Evolutionary conservation across 306 rosid species (phyloP), one percentile per base, ranked within the genome.

Genomic region (Calophaca sinica): DNA sequence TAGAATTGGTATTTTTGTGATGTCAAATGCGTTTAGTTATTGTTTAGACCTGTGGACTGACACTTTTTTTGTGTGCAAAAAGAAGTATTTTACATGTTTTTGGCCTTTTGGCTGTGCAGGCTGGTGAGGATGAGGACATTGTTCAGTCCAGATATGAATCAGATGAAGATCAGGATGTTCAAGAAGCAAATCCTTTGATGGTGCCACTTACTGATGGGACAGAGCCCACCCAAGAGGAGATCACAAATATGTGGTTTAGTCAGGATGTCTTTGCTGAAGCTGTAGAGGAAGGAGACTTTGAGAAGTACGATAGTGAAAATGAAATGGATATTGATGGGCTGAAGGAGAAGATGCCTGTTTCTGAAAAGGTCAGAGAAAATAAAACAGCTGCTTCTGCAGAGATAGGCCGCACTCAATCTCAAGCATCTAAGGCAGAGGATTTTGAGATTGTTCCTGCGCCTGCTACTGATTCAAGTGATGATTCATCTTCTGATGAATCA

Each of bases 191-290:
- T 77, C 97, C 99, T 73, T 86, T 94, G 39, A 42, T 94, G 89
- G 96, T 92, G 58, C 88, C 92, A 2, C 88, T 92, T 67, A 88
- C 84, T 78, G 96, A 92, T 3, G 93, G 91, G 55, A 77, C 73
- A 11, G 90, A 52, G 55, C 89, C 87, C 67, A 87, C 96, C 35
- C 88, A 81, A 75, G 96, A 92, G 72, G 97, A 94, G 80, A 69
- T 94, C 8, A 83, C 84, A 33, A 86, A 90, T 59, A 85, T 81
- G 76, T 94, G 99, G 99, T 94, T 87, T 80, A 84, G 91, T 89
- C 96, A 92, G 86, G 92, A 89, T 73, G 78, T 94, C 48, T 94
- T 94, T 83, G 89, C 96, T 38, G 96, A 92, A 80, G 96, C 96
- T 70, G 89, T 71, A 5, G 88, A 87, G 69, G 94, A 86, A 32